These are phyloP conservation scores for Flaveria linearis DNA, from an alignment of 129 eudicot genomes.

Conservation along the genomic window DNA sequence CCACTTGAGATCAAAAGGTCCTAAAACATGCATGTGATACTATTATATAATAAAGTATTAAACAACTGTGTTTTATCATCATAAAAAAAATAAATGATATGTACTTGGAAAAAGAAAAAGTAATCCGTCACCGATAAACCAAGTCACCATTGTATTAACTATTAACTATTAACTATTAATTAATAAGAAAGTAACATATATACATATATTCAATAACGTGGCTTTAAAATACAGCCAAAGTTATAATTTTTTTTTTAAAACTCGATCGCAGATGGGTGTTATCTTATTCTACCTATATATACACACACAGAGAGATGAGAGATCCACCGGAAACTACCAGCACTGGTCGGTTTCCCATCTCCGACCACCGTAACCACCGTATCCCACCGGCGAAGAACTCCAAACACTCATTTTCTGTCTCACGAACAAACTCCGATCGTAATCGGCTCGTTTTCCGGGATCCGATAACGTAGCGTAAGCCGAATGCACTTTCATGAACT, in stretches of 20 bases:
- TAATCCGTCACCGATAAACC: too few relatives aligned
- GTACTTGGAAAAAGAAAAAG: too few relatives aligned
- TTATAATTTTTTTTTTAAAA: neutral
- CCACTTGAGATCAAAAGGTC: too few relatives aligned
- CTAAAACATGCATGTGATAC: too few relatives aligned
- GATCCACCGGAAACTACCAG: conserved; percentile 33
- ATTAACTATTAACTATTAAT: too few relatives aligned
- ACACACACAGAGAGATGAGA: neutral
- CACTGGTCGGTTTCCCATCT: conserved; percentile 55
- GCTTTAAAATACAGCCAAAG: conserved; percentile 14
- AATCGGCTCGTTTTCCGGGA: conserved; percentile 41
- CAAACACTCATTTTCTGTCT: conserved; percentile 20
- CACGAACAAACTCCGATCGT: conserved; percentile 32
- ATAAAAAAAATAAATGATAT: too few relatives aligned
- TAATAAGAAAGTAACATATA: too few relatives aligned
- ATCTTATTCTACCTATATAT: conserved; percentile 1
- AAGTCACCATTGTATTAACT: too few relatives aligned
- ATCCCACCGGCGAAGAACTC: conserved; percentile 26
- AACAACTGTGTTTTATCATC: too few relatives aligned
- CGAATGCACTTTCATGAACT: conserved; percentile 41
- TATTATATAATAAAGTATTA: too few relatives aligned
- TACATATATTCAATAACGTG: conserved; percentile 5
- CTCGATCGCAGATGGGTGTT: too few relatives aligned
- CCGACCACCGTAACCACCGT: conserved; percentile 36
- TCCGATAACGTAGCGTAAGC: conserved; percentile 41